Evolutionary conservation across 2,329 filamentous ascomycete species (phyloP), one percentile per base, ranked within the genome.

Genomic region (Ceratocystis papillata): DNA sequence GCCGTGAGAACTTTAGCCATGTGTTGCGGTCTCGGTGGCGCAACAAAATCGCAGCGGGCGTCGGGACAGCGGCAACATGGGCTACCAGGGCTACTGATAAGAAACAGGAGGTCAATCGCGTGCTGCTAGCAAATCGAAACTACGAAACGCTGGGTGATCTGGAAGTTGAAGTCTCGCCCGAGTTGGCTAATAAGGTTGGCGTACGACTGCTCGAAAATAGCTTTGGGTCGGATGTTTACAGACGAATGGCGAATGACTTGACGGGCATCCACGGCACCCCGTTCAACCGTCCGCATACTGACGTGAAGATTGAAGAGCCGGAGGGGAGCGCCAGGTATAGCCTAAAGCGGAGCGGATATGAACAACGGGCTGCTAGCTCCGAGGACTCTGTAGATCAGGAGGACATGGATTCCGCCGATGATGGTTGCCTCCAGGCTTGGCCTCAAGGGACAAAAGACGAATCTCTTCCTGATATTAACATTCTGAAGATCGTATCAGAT

Each of bases 1-100:
- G 72, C 7, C 46, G 69, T 3, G n/a, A 53, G 0, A 2, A 4
- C 0, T 69, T 65, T 41, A 69, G 67, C 20, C 66, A 65, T 22
- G 30, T 59, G 1, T 61, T 28, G 25, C 28, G 64, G 5, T 46
- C 64, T 28, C 59, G 22, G 55, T 30, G 45, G 41, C 62, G 55
- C 3, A 64, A 64, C 41, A 15, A 20, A n/a, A 50, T 41, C 15
- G 62, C 62, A n/a, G 28, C 10, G 4, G 37, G 66, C 17, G 46
- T 37, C 2, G 45, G 44, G 15, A 33, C 28, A 6, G 53, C 15
- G 25, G 55, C 15, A 2, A 37, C 41, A 10, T 67, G 61, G 61
- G 55, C 55, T 10, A 17, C 46, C n/a, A 50, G 15, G 2, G 15
- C 17, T 8, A 50, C n/a, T 3, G n/a, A 50, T 22, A 50, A 50